Evolutionary conservation across 1,139 yeast species (phyloP).

Genomic region (Kurtzmaniella quercitrusa): DNA sequence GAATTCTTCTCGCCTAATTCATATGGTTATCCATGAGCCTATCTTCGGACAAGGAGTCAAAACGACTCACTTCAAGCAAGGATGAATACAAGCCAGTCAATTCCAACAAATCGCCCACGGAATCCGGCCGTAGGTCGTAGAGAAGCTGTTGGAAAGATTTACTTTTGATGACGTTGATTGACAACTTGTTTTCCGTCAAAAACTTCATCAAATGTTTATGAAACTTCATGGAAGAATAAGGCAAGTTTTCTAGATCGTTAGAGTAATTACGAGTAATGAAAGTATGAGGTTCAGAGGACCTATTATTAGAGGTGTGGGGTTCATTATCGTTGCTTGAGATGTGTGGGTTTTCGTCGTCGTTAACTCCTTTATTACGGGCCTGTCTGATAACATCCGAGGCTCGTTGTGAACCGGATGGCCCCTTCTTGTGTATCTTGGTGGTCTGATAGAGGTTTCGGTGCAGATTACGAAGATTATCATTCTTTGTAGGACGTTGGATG

Average conservation of each 20-base stretch:
- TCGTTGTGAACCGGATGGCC: no score
- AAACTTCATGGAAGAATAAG: conserved; percentile 44
- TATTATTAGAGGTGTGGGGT: no score
- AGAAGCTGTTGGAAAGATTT: conserved; percentile 51
- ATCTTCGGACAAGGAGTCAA: conserved; percentile 11
- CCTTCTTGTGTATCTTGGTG: no score
- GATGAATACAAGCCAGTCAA: conserved; percentile 43
- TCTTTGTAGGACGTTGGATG: neutral
- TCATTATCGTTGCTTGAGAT: no score
- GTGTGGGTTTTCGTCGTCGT: no score
- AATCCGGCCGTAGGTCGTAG: conserved; percentile 46
- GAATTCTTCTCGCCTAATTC: no score
- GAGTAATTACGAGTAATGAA: neutral
- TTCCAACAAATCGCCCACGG: conserved; percentile 44
- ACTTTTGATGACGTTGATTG: conserved; percentile 44
- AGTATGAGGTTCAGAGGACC: neutral
- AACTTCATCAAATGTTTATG: conserved; percentile 50
- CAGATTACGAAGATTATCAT: no score
- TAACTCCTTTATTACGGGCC: no score
- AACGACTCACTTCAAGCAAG: conserved; percentile 42
- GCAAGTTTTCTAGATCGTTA: conserved; percentile 35
- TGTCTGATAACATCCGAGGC: no score
- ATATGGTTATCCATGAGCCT: neutral
- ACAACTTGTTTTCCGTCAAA: conserved; percentile 48
- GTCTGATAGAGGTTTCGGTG: no score